Evolutionary conservation across 2,329 filamentous ascomycete species (phyloP).

Genomic region (Colletotrichum sansevieriae): DNA sequence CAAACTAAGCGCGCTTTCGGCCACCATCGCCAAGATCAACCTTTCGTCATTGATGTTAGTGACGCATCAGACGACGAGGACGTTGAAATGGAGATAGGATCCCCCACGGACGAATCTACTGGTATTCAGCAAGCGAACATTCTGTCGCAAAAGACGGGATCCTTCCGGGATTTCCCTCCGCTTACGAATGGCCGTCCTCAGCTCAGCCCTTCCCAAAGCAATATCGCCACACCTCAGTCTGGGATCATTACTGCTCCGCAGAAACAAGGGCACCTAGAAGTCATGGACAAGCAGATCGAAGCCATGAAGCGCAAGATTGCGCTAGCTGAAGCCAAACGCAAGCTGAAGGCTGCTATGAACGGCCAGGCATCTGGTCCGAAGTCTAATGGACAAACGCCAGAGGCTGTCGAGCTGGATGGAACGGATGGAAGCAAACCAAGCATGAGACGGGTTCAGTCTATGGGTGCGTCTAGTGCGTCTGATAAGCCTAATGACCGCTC

Average conservation of each 20-base stretch:
- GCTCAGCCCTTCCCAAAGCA: slow-evolving; percentile 55
- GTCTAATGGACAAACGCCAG: slow-evolving; percentile 32
- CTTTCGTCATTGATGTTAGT: slow-evolving; percentile 87
- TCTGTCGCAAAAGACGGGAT: slow-evolving; percentile 51
- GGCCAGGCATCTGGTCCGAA: slow-evolving; percentile 27
- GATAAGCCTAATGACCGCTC: slow-evolving; percentile 43
- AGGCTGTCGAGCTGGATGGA: slow-evolving; percentile 35
- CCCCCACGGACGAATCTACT: slow-evolving; percentile 59
- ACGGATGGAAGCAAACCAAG: slow-evolving; percentile 29
- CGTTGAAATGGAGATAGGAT: slow-evolving; percentile 76
- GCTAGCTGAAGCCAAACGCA: slow-evolving; percentile 69
- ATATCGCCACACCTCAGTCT: slow-evolving; percentile 54
- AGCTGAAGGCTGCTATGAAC: slow-evolving; percentile 50
- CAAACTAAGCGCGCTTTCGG: slow-evolving; percentile 72
- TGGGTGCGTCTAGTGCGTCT: slow-evolving; percentile 40
- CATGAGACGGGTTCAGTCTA: slow-evolving; percentile 42
- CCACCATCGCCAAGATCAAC: slow-evolving; percentile 68
- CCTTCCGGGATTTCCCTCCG: slow-evolving; percentile 60
- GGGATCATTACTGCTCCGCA: slow-evolving; percentile 49
- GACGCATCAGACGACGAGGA: slow-evolving; percentile 75
- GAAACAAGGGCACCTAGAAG: slow-evolving; percentile 57
- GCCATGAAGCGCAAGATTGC: slow-evolving; percentile 71
- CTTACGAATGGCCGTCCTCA: slow-evolving; percentile 55
- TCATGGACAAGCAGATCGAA: slow-evolving; percentile 71
- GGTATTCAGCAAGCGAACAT: slow-evolving; percentile 49